phyloP scores from a whole-genome alignment of 1,139 yeast genomes.

The Wickerhamiella pararugosa region DNA sequence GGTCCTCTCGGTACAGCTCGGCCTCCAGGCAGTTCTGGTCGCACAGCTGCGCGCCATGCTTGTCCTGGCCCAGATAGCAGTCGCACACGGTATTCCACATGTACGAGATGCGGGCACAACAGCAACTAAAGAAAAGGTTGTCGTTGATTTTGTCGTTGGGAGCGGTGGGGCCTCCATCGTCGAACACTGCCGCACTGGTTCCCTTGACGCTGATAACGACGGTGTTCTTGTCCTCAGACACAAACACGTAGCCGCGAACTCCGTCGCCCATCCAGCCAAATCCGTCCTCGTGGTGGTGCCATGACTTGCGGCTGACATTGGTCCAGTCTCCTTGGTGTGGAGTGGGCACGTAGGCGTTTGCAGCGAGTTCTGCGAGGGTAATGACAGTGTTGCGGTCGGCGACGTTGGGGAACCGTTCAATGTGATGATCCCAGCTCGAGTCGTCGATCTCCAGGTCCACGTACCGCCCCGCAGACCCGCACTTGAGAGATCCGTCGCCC shows the following conservation, averaged over 20 bases:
- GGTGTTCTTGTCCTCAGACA: constrained; percentile 43
- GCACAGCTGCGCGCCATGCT: constrained; percentile 53
- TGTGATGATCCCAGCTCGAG: not conserved
- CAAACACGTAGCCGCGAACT: constrained; percentile 80
- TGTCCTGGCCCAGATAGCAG: constrained; percentile 48
- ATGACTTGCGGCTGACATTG: constrained; percentile 47
- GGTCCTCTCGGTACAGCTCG: constrained; percentile 57
- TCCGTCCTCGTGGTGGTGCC: constrained; percentile 28
- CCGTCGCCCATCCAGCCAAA: constrained; percentile 87
- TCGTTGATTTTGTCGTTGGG: constrained; percentile 74
- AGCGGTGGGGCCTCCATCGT: constrained; percentile 62
- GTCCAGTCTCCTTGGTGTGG: constrained; percentile 83
- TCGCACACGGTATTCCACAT: constrained; percentile 95
- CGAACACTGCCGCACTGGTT: constrained; percentile 78
- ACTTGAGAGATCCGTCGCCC: constrained; percentile 3
- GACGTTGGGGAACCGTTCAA: constrained; percentile 50
- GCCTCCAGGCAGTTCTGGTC: constrained; percentile 74
- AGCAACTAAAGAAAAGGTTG: constrained; percentile 79
- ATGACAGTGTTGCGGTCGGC: constrained; percentile 59
- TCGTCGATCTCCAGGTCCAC: no score
- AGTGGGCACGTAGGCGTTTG: constrained; percentile 74
- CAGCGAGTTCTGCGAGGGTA: constrained; percentile 69
- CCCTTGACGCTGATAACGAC: constrained; percentile 83
- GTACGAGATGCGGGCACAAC: constrained; percentile 88
- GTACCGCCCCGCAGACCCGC: not conserved